Evolutionary conservation across 306 rosid genomes (phyloP).

Genomic region (Begonia peltatifolia): DNA sequence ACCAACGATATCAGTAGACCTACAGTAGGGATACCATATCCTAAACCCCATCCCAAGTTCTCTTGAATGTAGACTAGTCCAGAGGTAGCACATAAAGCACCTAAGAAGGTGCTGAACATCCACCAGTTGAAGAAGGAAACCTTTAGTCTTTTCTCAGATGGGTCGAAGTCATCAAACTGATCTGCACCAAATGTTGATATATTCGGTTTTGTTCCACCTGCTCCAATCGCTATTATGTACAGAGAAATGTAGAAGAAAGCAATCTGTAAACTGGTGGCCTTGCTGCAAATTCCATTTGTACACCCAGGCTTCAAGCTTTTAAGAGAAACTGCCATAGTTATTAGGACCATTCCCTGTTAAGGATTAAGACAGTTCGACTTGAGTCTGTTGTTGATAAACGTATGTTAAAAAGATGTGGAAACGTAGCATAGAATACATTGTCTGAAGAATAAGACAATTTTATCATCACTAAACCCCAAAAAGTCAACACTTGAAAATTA

Average conservation of each 20-base stretch:
- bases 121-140: slow-evolving; percentile 84
- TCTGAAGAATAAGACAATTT: too few relatives aligned
- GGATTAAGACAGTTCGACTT: neutral
- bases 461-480: too few relatives aligned
- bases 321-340: slow-evolving; percentile 42
- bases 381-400: too few relatives aligned
- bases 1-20: slow-evolving; percentile 35
- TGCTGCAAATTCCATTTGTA: slow-evolving; percentile 32
- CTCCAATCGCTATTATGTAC: slow-evolving; percentile 50
- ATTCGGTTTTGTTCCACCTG: slow-evolving; percentile 65
- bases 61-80: slow-evolving; percentile 66
- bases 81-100: slow-evolving; percentile 41
- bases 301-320: slow-evolving; percentile 36
- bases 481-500: too few relatives aligned
- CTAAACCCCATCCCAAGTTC: slow-evolving; percentile 65
- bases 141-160: slow-evolving; percentile 33
- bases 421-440: too few relatives aligned
- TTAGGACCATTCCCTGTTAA: slow-evolving; percentile 42
- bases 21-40: slow-evolving; percentile 43
- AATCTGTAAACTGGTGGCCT: slow-evolving; percentile 24
- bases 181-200: slow-evolving; percentile 74
- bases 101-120: slow-evolving; percentile 50
- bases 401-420: too few relatives aligned
- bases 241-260: slow-evolving; percentile 41
- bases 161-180: slow-evolving; percentile 58